Conservation (phyloP, 495 filamentous ascomycete genomes). For the Rusavskia elegans region DNA sequence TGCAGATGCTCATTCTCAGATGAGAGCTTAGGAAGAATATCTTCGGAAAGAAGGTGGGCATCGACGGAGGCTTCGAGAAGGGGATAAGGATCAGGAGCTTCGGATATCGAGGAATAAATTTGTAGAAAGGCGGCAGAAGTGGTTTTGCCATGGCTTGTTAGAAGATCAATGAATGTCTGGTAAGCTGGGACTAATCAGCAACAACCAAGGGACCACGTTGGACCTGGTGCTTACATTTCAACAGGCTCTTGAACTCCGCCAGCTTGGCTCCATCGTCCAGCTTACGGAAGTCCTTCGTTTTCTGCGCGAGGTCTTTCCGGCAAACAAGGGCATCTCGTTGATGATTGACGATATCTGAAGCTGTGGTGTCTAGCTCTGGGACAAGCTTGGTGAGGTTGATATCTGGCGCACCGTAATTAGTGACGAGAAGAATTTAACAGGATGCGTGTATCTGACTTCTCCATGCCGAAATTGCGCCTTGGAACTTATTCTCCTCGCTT, state of each 20-base stretch:
- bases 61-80: constrained; percentile 92
- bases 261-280: constrained; percentile 83
- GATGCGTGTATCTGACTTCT: constrained; percentile 43
- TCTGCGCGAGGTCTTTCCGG: constrained; percentile 91
- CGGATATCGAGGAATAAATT: constrained; percentile 81
- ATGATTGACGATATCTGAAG: constrained; percentile 80
- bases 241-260: constrained; percentile 67
- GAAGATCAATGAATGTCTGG: constrained; percentile 88
- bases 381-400: constrained; percentile 79
- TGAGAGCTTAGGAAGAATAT: constrained; percentile 74
- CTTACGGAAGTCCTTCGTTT: constrained; percentile 96
- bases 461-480: constrained; percentile 90
- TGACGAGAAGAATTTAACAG: background rate
- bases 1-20: constrained; percentile 78
- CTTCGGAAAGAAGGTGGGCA: constrained; percentile 75
- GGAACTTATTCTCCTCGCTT: constrained; percentile 69
- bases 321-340: constrained; percentile 87
- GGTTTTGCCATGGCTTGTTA: constrained; percentile 86
- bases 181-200: constrained; percentile 44
- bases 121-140: constrained; percentile 84
- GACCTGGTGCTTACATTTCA: constrained; percentile 47
- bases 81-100: constrained; percentile 93
- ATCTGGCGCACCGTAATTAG: constrained; percentile 35
- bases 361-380: constrained; percentile 75
- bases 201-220: background rate